A percentile compares a stretch with the other conserved stretches of the same genome.
These are phyloP conservation scores for Incumbomyces delicatus DNA, from an alignment of 2,329 filamentous ascomycete species.

Conservation along the genomic window DNA sequence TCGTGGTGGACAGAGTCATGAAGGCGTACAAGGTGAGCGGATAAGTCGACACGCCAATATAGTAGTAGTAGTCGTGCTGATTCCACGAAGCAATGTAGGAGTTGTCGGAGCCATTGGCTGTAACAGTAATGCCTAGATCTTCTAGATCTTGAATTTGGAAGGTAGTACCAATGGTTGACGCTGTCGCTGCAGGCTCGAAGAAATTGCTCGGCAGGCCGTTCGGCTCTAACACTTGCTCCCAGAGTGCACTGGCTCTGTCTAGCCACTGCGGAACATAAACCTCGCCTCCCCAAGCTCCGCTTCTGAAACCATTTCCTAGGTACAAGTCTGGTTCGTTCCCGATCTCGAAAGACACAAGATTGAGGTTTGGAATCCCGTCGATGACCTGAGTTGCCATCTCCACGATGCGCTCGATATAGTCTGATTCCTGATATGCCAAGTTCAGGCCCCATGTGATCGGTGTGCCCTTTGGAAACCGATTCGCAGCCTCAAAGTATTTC, in stretches of 20 bases:
- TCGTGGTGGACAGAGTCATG: constrained; percentile 38
- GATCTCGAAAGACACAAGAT: constrained; percentile 25
- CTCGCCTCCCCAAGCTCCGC: constrained; percentile 34
- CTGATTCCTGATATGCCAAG: constrained; percentile 36
- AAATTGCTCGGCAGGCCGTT: constrained; percentile 32
- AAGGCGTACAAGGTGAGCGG: constrained; percentile 36
- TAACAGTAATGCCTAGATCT: constrained; percentile 29
- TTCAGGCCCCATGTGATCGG: constrained; percentile 43
- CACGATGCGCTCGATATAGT: constrained; percentile 36
- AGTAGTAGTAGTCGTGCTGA: constrained; percentile 47
- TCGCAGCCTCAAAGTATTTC: constrained; percentile 37
- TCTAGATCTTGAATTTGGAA: constrained; percentile 38
- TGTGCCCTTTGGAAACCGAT: constrained; percentile 41
- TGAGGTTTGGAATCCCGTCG: constrained; percentile 15
- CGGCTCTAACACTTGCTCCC: constrained; percentile 36
- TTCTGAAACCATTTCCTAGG: constrained; percentile 36
- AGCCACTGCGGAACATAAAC: constrained; percentile 39
- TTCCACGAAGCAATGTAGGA: constrained; percentile 38
- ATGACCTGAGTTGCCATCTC: constrained; percentile 27
- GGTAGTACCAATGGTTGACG: constrained; percentile 42
- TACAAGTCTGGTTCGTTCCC: constrained; percentile 26
- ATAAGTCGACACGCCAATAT: constrained; percentile 38
- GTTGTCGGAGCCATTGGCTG: constrained; percentile 26
- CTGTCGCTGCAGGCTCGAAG: constrained; percentile 42
- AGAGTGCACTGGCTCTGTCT: constrained; percentile 35